Base-by-base conservation (phyloP, 176 grass and related monocot species). In the Musa acuminata region DNA sequence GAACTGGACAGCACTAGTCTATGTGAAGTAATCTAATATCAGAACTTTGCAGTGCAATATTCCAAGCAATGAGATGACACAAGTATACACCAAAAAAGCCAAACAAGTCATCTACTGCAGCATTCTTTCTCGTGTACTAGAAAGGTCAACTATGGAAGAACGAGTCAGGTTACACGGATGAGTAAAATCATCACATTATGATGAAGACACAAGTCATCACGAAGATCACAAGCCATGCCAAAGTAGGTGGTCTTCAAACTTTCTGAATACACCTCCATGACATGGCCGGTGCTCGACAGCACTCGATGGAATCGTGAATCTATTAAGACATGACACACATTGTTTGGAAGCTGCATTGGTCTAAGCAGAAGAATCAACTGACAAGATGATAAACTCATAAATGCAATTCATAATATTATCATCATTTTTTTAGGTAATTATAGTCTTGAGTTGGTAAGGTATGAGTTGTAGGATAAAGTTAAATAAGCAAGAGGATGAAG, bases 201-300 rank as follows among this genome's bases (percentile, higher is more conserved):
- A 93, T 27, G 76, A 93, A 98, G 63, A 91, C 83, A 65, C 90
- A 87, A 35, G 88, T 91, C 94, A 91, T 91, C 57, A 80, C 1
- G 55, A 93, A 89, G 69, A 98, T 85, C 75, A 98, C 81, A 78
- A 98, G 69, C 86, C 94, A 98, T 16, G 87, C 87, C 87, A 77
- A 85, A 98, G 86, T 90, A 90, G 13, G 89, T 92, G 1, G 90
- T 98, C 81, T 91, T 98, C 53, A 84, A 93, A 21, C 84, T 83
- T 72, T 89, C 62, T 0, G 87, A 91, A 74, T 87, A 87, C 5
- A 93, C 82, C 79, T 87, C 88, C 2, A 84, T 68, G 10, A 88
- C 90, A 21, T 64, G 85, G 0, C 81, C 77, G 0, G 93, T 90
- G 74, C 83, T 88, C 2, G 87, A 98, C 88, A 1, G 94, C 86